These are phyloP conservation scores for Alternaria atra DNA, from an alignment of 2,329 filamentous ascomycete genomes.

Conservation along the genomic window DNA sequence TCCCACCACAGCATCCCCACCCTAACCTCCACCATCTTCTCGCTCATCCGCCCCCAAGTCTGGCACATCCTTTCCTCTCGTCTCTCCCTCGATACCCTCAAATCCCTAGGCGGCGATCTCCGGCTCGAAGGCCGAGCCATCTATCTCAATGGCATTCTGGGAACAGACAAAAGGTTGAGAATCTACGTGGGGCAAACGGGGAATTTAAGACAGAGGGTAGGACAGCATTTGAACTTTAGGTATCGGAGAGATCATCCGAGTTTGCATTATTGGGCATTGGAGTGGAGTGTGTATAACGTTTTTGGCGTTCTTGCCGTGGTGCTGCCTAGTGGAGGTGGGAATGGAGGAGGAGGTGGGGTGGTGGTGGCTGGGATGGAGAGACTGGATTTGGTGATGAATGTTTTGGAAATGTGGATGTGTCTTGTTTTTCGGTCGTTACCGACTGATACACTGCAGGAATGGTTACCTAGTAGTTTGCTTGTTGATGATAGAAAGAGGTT, in stretches of 20 bases:
- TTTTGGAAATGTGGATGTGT: constrained; percentile 50
- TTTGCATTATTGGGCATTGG: constrained; percentile 47
- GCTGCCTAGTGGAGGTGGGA: constrained; percentile 15
- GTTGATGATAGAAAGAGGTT: constrained; percentile 2
- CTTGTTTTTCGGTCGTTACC: constrained; percentile 44
- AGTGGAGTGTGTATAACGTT: constrained; percentile 39
- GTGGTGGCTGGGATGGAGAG: constrained; percentile 37
- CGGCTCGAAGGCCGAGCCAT: constrained; percentile 33
- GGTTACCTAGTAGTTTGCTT: constrained; percentile 25
- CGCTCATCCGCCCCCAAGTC: constrained; percentile 32
- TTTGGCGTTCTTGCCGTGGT: constrained; percentile 37
- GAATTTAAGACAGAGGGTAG: constrained; percentile 34
- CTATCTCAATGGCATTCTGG: constrained; percentile 39
- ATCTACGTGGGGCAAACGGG: constrained; percentile 47
- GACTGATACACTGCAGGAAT: constrained; percentile 26
- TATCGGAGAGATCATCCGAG: constrained; percentile 46
- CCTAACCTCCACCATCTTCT: constrained; percentile 31
- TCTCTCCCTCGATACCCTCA: constrained; percentile 35
- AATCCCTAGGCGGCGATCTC: constrained; percentile 34
- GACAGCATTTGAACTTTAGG: constrained; percentile 47
- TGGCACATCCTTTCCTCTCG: constrained; percentile 32
- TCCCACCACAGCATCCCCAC: constrained; percentile 21
- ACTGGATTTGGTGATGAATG: constrained; percentile 39
- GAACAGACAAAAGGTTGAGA: constrained; percentile 35
- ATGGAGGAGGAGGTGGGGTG: constrained; percentile 10